Base-by-base conservation (phyloP, 2,329 filamentous ascomycete species). In the Aspergillus ochraceus region DNA sequence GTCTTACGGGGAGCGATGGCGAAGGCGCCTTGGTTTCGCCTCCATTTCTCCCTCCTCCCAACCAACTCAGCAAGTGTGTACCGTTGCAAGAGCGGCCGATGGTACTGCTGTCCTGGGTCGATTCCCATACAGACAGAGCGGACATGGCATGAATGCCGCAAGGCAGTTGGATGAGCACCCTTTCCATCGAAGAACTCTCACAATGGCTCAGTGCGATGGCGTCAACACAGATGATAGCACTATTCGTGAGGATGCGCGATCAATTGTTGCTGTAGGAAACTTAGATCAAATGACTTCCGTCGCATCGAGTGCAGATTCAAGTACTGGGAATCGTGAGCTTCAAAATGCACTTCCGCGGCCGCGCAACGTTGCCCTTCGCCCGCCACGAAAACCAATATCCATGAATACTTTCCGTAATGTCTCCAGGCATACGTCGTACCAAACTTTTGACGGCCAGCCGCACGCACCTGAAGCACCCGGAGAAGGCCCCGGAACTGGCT, bases 31-130 rank as follows among this genome's bases (percentile, higher is more conserved):
- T 45, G 66, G 70, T n/a, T 62, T 70, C 6, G 30, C 65, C 24
- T 62, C 69, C 11, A 56, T 64, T 12, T 32, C 56, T 51, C 49
- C 59, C 11, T 54, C 65, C 11, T 55, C 46, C n/a, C 47, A n/a
- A 32, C 42, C 45, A n/a, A 51, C 57, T 8, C 63, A 64, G 10
- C 68, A 67, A 8, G 47, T 62, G 24, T 68, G 66, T 32, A 63
- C 68, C 19, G 67, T 77, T 57, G 70, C 72, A 36, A 71, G 72
- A 57, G 77, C 77, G 17, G 70, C 75, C 24, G 77, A 79, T 66
- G 77, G 76, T 14, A 79, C 77, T 11, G 62, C 69, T 24, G 70
- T 80, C 24, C 70, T 75, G 54, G 78, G 77, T 22, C 70, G 74
- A 30, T 79, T 79, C 36, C 75, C 74, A 1, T 65, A 70, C 52